These are phyloP conservation scores for Gilbertella persicaria DNA, from an alignment of 371 early-diverging fungal species.

Conservation along the genomic window DNA sequence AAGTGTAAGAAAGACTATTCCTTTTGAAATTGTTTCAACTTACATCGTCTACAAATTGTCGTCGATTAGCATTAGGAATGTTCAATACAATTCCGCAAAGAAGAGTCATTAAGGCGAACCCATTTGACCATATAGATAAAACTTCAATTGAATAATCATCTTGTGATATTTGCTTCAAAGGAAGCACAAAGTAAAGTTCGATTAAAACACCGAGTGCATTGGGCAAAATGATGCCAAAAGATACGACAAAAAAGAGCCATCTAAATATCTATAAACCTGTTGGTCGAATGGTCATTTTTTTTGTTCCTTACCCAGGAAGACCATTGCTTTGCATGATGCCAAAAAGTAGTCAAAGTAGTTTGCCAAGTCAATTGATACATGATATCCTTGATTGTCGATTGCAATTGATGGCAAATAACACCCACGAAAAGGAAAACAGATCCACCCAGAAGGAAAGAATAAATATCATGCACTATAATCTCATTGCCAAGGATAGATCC, in stretches of 20 bases:
- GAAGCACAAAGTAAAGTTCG: slow-evolving; percentile 54
- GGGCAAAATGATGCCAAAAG: slow-evolving; percentile 52
- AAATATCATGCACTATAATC: slow-evolving; percentile 57
- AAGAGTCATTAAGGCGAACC: slow-evolving; percentile 43
- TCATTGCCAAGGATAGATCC: slow-evolving; percentile 15
- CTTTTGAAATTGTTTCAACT: slow-evolving; percentile 9
- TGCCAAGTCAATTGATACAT: background rate
- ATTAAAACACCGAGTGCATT: slow-evolving; percentile 44
- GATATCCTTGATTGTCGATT: slow-evolving; percentile 5
- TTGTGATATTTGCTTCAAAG: slow-evolving; percentile 30
- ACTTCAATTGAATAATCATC: slow-evolving; percentile 32
- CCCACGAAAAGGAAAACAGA: slow-evolving; percentile 14
- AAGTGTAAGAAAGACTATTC: background rate
- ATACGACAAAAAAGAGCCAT: slow-evolving; percentile 30
- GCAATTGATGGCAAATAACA: background rate
- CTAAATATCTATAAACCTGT: slow-evolving; percentile 15
- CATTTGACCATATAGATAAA: slow-evolving; percentile 48
- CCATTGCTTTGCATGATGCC: slow-evolving; percentile 1
- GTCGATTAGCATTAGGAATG: slow-evolving; percentile 32
- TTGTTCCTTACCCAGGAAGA: background rate
- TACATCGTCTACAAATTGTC: slow-evolving; percentile 32
- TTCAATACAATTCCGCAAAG: slow-evolving; percentile 28
- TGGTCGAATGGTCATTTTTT: background rate
- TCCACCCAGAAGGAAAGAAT: slow-evolving; percentile 41
- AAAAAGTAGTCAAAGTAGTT: background rate